Evolutionary conservation across 2,329 filamentous ascomycete genomes (phyloP), one percentile per base, ranked within the genome.

Genomic region (Claviceps cyperi): DNA sequence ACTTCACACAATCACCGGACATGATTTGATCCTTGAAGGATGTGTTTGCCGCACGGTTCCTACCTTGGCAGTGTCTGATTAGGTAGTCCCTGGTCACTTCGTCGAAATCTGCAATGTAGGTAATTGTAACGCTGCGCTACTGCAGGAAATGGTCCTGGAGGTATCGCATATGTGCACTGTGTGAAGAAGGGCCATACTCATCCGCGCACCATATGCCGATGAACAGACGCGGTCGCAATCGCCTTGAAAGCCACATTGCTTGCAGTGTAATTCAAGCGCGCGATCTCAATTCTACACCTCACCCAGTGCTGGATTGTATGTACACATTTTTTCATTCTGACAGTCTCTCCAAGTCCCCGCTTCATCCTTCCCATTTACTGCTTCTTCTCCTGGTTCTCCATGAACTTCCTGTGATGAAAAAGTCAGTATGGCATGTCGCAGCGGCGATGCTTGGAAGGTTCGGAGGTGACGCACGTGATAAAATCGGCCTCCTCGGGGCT

Each of bases 401-500:
- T 62, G 57, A 69, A 69, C 58, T 67, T 65, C 62, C 66, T 69
- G 51, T 51, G 28, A 9, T 32, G 14, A 1, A 40, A 22, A 22
- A 19, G 48, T 47, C 48, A 50, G 38, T 39, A 36, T 37, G n/a
- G 19, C 8, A 11, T 13, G n/a, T 36, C 39, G 43, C n/a, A 22
- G 9, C 21, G 17, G n/a, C 19, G 8, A 21, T n/a, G 43, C 17
- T 22, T 47, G 57, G 61, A 45, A 5, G 9, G 15, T 2, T 4
- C 11, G 15, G 24, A 45, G 61, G 60, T 59, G 56, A 63, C 74
- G 69, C 66, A 80, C 77, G 80, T 78, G 71, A 81, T 79, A 67
- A 81, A 81, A 63, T 80, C 75, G 65, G 73, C 76, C 70, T 81
- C 77, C 62, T 80, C 77, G 59, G 76, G 70, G 68, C 71, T 78